Conservation (phyloP, 2,329 filamentous ascomycete genomes). For the Alternaria alternata region DNA sequence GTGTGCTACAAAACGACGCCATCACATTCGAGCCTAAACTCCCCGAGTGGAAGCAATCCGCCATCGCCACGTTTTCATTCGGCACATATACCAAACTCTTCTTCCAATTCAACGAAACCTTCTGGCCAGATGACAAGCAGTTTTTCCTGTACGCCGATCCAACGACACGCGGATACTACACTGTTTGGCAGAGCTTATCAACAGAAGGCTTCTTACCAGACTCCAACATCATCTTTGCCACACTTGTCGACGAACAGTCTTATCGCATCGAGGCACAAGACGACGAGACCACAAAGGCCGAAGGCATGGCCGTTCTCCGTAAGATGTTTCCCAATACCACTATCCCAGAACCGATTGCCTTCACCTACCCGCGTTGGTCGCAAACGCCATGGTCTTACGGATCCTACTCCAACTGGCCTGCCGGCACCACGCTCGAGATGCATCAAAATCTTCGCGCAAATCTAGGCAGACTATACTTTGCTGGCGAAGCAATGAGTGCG, state of each 20-base stretch:
- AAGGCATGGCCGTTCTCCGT: constrained; percentile 66
- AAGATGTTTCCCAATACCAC: constrained; percentile 67
- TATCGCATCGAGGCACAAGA: constrained; percentile 67
- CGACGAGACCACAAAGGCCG: constrained; percentile 64
- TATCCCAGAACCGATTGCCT: constrained; percentile 67
- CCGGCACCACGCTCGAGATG: constrained; percentile 68
- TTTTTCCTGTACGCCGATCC: constrained; percentile 64
- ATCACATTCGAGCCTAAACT: constrained; percentile 67
- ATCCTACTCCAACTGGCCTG: constrained; percentile 74
- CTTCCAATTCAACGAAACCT: constrained; percentile 71
- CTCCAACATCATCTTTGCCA: constrained; percentile 72
- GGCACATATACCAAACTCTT: constrained; percentile 79
- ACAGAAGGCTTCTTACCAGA: constrained; percentile 65
- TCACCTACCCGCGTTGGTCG: constrained; percentile 69
- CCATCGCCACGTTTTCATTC: constrained; percentile 72
- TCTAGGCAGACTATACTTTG: constrained; percentile 68
- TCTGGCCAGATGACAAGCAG: constrained; percentile 67
- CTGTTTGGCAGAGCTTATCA: constrained; percentile 71
- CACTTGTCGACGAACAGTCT: constrained; percentile 65
- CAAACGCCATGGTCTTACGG: constrained; percentile 62
- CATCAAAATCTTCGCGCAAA: constrained; percentile 75
- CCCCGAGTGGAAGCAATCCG: constrained; percentile 69
- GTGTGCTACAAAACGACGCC: constrained; percentile 69
- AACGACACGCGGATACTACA: constrained; percentile 61
- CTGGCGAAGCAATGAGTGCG: constrained; percentile 69